Evolutionary conservation across 352 stramenopile genomes (phyloP), one percentile per base, ranked within the genome.

Genomic region (Phytophthora fragariaefolia): DNA sequence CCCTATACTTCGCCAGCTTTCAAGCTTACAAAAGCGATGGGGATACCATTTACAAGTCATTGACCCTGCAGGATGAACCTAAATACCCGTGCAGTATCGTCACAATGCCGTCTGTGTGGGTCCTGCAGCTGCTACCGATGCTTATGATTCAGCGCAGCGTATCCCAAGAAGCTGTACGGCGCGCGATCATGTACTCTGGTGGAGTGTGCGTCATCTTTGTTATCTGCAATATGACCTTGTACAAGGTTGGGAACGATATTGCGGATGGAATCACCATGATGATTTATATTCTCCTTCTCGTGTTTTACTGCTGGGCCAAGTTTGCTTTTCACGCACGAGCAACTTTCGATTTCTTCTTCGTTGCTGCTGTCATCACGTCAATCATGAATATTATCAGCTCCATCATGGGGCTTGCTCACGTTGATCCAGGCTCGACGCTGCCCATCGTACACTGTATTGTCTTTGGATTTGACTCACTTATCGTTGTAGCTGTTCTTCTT

Each of bases 141-240:
- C 82, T 96, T 20, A 96, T 96, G 88, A 79, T 89, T 17, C 88
- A 96, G 59, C 87, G 82, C 46, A 92, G 83, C 22, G 80, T 96
- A 42, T 95, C 88, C 0, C 73, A 88, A 32, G 76, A 90, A 71
- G 88, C 88, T 7, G 85, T 95, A 2, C 63, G 78, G 13, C 88
- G 88, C 20, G 79, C 86, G 3, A 89, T 95, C 28, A 51, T 70
- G n/a, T 91, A 93, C 56, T 91, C 86, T 20, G 85, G 84, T 4
- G 57, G 66, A 2, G 76, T 91, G 6, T 89, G 79, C 32, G 28
- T 81, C 10, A 57, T 90, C 51, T 77, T 92, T 24, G 51, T 90
- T 5, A 74, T 91, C 24, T 80, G 83, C 22, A 76, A 83, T 50
- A 77, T 92, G 68, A 83, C 76, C 6, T 66, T 92, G 9, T 91